A percentile compares a stretch with the other conserved stretches of the same genome.
phyloP scores from a whole-genome alignment of 2,329 filamentous ascomycete genomes.

The Elsinoe necatrix region DNA sequence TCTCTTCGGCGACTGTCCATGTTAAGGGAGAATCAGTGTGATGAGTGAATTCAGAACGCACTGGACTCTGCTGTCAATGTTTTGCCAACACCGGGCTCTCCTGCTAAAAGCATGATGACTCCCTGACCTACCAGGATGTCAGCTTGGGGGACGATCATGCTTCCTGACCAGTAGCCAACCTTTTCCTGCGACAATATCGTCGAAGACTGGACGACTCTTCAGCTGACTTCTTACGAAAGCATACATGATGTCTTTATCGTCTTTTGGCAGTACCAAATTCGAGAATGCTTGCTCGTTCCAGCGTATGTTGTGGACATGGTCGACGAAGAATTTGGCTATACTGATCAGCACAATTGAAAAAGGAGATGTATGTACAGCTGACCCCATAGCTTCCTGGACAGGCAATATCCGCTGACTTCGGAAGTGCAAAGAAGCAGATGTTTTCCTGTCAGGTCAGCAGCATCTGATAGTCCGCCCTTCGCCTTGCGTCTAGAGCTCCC shows the following conservation, averaged over 20 bases:
- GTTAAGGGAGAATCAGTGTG: background rate
- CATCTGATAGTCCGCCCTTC: background rate
- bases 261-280: conserved; percentile 25
- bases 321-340: conserved; percentile 21
- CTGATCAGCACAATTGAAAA: background rate
- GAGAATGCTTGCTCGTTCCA: conserved; percentile 28
- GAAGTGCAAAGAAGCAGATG: conserved; percentile 21
- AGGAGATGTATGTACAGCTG: too few relatives aligned
- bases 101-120: conserved; percentile 30
- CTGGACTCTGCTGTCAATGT: conserved; percentile 21
- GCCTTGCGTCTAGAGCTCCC: background rate
- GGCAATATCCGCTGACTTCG: conserved; percentile 26
- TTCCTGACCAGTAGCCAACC: conserved; percentile 15
- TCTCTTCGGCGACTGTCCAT: conserved; percentile 24
- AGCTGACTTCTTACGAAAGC: conserved; percentile 25
- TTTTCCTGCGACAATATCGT: conserved; percentile 30
- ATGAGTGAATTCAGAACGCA: background rate
- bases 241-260: conserved; percentile 26
- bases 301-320: conserved; percentile 24
- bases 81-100: conserved; percentile 32
- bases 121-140: conserved; percentile 19
- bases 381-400: conserved; percentile 29
- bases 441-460: conserved; percentile 18
- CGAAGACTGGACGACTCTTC: conserved; percentile 20
- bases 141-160: background rate